Evolutionary conservation across 371 early-diverging fungal species (phyloP).

Genomic region (Encephalitozoon cuniculi): DNA sequence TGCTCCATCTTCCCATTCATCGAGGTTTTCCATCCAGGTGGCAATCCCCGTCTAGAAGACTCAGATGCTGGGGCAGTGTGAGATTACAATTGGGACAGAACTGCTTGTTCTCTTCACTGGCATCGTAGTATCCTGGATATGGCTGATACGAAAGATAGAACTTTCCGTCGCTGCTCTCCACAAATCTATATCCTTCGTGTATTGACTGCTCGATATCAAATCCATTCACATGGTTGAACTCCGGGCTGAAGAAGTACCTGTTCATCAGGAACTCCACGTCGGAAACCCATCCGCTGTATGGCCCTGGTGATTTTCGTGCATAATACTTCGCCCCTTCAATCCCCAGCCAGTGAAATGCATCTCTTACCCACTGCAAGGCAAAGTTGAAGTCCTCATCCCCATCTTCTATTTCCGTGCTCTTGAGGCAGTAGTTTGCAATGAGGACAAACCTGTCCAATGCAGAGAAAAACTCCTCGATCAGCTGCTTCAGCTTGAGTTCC

Average conservation of each 20-base stretch:
- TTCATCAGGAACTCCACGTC: slow-evolving; percentile 10
- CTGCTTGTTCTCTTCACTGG: not conserved
- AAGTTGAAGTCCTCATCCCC: slow-evolving; percentile 11
- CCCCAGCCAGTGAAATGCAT: slow-evolving; percentile 2
- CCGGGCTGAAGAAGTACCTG: slow-evolving; percentile 1
- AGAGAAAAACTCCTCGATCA: not conserved
- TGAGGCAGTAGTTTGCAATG: slow-evolving; percentile 5
- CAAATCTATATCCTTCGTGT: not conserved
- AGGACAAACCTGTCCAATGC: not conserved
- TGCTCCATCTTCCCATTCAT: not conserved
- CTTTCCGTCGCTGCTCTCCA: not conserved
- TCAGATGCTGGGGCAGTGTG: not conserved
- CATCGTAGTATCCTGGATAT: not conserved
- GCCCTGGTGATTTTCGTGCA: not conserved
- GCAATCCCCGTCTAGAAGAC: not conserved
- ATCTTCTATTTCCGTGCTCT: not conserved
- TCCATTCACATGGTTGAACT: slow-evolving; percentile 7
- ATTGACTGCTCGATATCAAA: not conserved
- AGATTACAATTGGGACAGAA: not conserved
- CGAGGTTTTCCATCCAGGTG: not conserved
- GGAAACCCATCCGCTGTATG: not conserved
- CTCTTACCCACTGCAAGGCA: not conserved
- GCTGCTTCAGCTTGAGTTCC: not conserved
- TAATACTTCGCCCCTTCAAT: not conserved
- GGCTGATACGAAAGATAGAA: not conserved